A percentile compares a stretch with the other conserved stretches of the same genome.
Evolutionary conservation across 192 early-diverging fungal species (phyloP).

Genomic region (Chytriomyces hyalinus): DNA sequence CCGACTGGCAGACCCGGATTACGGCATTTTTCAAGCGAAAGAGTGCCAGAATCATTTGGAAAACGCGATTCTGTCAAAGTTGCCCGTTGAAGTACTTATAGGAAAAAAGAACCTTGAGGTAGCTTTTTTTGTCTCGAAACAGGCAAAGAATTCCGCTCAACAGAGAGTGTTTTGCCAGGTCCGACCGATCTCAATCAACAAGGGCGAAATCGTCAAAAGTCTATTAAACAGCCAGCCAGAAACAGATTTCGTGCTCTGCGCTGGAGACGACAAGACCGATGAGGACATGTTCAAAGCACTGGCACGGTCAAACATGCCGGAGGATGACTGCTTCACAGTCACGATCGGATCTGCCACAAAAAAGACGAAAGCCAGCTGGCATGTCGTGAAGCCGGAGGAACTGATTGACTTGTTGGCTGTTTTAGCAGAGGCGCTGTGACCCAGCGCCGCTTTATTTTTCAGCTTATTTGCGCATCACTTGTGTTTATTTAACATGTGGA

Average conservation of each 20-base stretch:
- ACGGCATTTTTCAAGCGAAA: constrained; percentile 94
- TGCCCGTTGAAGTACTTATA: constrained; percentile 91
- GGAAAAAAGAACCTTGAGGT: constrained; percentile 97
- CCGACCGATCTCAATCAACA: constrained; percentile 90
- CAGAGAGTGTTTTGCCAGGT: constrained; percentile 45
- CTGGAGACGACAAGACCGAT: constrained; percentile 97
- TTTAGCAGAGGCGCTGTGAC: constrained; percentile 1
- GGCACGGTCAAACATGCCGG: constrained; percentile 39
- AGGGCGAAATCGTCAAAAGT: constrained; percentile 95
- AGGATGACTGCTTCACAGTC: constrained; percentile 69
- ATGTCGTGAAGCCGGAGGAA: constrained; percentile 71
- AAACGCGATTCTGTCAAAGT: constrained; percentile 87
- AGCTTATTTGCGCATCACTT: background rate
- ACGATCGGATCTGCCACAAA: constrained; percentile 86
- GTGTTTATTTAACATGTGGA: background rate
- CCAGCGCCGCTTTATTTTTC: background rate
- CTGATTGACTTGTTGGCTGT: constrained; percentile 58
- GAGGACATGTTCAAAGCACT: constrained; percentile 95
- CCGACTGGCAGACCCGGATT: constrained; percentile 91
- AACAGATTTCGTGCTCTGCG: constrained; percentile 90
- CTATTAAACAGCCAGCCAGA: constrained; percentile 65
- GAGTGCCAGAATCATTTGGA: constrained; percentile 97
- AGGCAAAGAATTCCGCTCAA: background rate
- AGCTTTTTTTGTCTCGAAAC: background rate
- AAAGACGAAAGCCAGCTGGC: constrained; percentile 87